Conservation (phyloP, 2,329 filamentous ascomycete species). For the Nothophaeocryptopus gaeumannii region DNA sequence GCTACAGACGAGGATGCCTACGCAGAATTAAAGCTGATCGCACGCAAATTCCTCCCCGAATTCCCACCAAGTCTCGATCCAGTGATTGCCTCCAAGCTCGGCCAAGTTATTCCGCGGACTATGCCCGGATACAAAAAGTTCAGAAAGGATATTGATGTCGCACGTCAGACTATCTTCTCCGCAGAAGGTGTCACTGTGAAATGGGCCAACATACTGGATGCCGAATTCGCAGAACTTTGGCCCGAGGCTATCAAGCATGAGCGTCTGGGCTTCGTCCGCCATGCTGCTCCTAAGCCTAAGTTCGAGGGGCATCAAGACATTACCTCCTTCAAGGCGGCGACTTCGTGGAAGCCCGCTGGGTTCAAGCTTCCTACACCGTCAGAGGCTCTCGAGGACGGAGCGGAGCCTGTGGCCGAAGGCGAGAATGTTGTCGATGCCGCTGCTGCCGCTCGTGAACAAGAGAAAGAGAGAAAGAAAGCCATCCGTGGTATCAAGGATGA, state of each 20-base stretch:
- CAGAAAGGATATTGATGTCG: slow-evolving; percentile 3
- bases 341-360: not conserved
- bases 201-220: slow-evolving; percentile 39
- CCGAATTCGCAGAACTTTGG: slow-evolving; percentile 38
- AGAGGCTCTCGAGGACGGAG: not conserved
- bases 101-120: slow-evolving; percentile 11
- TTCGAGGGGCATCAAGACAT: slow-evolving; percentile 1
- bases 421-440: slow-evolving; percentile 1
- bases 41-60: slow-evolving; percentile 16
- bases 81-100: slow-evolving; percentile 7
- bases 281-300: slow-evolving; percentile 17
- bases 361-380: not conserved
- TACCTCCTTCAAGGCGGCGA: slow-evolving; percentile 1
- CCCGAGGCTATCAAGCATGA: slow-evolving; percentile 33
- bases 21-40: not conserved
- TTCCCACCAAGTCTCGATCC: slow-evolving; percentile 21
- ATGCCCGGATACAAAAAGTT: not conserved
- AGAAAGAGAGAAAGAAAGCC: not conserved
- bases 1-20: slow-evolving; percentile 2
- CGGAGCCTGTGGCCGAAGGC: not conserved
- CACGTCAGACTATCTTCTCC: slow-evolving; percentile 22
- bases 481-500: slow-evolving; percentile 1
- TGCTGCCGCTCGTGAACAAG: not conserved
- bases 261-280: slow-evolving; percentile 29
- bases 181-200: slow-evolving; percentile 32